Evolutionary conservation across 2,329 filamentous ascomycete genomes (phyloP), one percentile per base, ranked within the genome.

Genomic region (Fusarium humuli): DNA sequence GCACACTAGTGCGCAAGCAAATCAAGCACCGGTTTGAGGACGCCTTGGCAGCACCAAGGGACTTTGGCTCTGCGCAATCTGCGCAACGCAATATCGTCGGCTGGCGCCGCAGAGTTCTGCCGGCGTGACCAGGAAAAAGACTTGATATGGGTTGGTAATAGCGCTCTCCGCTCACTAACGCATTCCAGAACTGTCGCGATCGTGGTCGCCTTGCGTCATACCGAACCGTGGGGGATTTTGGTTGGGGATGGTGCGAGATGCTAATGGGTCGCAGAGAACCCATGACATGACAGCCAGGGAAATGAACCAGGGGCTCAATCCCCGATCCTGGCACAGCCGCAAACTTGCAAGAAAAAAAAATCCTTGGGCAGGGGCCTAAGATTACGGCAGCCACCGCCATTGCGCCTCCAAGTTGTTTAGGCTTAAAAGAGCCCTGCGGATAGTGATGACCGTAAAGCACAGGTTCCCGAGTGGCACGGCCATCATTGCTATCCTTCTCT

Each of bases 121-220:
- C 62, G 60, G 70, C 46, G 66, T 69, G 64, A 61, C 64, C 48
- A 60, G 53, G 54, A 27, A 47, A 57, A 69, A 52, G 47, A 46
- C 61, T 68, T 68, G 71, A 54, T 50, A 55, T 66, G 65, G 50
- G 60, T 47, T 62, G 61, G 30, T 65, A 37, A 30, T 49, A 69
- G 64, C 65, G 70, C 61, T 69, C 68, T 57, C 61, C 58, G 70
- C 63, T 52, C 57, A 55, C 56, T 57, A 61, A 70, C 55, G 62
- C 66, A 65, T 73, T 71, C 65, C 65, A 74, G 68, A 60, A 62
- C 60, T 56, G 64, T 61, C 61, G 64, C 59, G 50, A 64, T 61
- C 54, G 64, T 59, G 54, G 66, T 61, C 61, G 55, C 52, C 67
- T 74, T 75, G 73, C 72, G 73, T 75, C 73, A 75, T 75, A 69